Conservation (phyloP, 192 early-diverging fungal species). For the Backusella circina region DNA sequence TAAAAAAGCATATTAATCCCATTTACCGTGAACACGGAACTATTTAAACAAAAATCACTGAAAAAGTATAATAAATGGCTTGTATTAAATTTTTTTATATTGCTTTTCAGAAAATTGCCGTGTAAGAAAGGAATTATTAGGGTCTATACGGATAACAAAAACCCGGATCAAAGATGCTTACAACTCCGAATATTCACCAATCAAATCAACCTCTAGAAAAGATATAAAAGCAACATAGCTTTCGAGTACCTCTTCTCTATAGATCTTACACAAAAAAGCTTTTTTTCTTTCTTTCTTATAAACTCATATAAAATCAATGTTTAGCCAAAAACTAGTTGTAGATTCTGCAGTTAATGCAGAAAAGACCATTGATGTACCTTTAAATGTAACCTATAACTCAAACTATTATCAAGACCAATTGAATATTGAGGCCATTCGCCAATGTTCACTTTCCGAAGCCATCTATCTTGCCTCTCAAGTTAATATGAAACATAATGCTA, state of each 20-base stretch:
- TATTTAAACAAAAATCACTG: neutral
- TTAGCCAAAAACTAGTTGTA: neutral
- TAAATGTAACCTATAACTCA: neutral
- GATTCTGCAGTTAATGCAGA: neutral
- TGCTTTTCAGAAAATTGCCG: neutral
- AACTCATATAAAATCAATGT: neutral
- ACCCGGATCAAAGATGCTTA: neutral
- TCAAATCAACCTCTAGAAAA: neutral
- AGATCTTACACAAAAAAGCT: neutral
- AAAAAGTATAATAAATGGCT: neutral
- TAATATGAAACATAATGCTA: neutral
- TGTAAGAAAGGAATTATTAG: neutral
- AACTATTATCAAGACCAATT: neutral
- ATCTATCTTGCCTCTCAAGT: neutral
- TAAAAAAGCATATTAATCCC: neutral
- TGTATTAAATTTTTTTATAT: neutral
- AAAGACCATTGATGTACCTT: neutral
- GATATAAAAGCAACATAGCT: neutral
- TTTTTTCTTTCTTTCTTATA: neutral
- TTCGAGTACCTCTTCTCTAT: neutral
- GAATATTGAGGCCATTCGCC: neutral
- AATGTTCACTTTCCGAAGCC: neutral
- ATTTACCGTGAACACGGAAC: neutral
- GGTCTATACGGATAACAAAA: neutral
- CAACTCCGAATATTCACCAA: neutral